These are phyloP conservation scores for Cercospora zeina DNA, from an alignment of 2,329 filamentous ascomycete species.

Conservation along the genomic window DNA sequence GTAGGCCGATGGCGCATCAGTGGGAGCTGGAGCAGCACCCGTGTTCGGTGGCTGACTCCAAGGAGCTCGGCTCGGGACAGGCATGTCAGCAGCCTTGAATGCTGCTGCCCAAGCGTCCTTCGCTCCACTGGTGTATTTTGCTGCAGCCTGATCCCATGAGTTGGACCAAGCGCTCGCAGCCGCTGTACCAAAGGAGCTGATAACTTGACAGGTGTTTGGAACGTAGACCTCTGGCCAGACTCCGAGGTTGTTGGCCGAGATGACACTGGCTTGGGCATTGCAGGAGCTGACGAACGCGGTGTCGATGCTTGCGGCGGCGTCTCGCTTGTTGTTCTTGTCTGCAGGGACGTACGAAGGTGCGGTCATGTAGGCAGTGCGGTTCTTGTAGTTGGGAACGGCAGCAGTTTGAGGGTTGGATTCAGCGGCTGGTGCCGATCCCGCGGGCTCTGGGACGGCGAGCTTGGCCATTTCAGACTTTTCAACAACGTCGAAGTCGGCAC, in stretches of 20 bases:
- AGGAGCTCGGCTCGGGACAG: constrained; percentile 17
- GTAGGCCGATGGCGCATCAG: constrained; percentile 1
- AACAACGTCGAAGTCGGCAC: constrained; percentile 56
- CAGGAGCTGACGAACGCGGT: constrained; percentile 31
- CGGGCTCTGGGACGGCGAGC: constrained; percentile 1
- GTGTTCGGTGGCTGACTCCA: constrained; percentile 19
- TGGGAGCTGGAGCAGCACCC: constrained; percentile 7
- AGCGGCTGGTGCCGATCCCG: constrained; percentile 26
- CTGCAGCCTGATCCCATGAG: constrained; percentile 20
- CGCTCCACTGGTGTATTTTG: constrained; percentile 24
- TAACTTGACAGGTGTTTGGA: constrained; percentile 29
- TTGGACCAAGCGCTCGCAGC: constrained; percentile 25
- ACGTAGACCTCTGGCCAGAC: constrained; percentile 31
- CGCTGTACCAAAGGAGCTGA: constrained; percentile 26
- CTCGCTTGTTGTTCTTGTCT: constrained; percentile 26
- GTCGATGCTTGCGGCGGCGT: constrained; percentile 24
- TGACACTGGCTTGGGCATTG: constrained; percentile 26
- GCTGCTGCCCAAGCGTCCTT: constrained; percentile 22
- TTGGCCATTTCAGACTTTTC: constrained; percentile 38
- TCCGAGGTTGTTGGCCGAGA: constrained; percentile 22
- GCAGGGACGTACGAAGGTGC: constrained; percentile 31
- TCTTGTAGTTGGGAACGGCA: constrained; percentile 45
- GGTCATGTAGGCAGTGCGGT: constrained; percentile 45
- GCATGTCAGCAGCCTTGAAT: constrained; percentile 24
- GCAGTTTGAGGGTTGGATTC: constrained; percentile 44